A percentile compares a stretch with the other conserved stretches of the same genome.
These are phyloP conservation scores for Irpex sp. DNA, from an alignment of 1,284 basidiomycete species.

Conservation along the genomic window DNA sequence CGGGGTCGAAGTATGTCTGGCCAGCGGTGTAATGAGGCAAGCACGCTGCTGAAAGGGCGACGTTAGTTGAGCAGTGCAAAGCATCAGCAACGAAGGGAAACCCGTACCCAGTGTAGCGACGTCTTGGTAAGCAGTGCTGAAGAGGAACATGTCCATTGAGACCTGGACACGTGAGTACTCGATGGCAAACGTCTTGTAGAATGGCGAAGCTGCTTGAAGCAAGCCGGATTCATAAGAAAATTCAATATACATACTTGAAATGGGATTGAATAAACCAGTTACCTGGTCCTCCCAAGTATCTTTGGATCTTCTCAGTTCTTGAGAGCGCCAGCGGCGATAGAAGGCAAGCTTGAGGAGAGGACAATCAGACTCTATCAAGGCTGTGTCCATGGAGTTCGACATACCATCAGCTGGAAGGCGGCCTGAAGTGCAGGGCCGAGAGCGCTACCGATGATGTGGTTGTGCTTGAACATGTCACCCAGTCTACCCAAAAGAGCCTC, in stretches of 20 bases:
- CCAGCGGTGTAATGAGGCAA: slow-evolving; percentile 98
- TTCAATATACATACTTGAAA: not conserved
- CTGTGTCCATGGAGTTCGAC: slow-evolving; percentile 57
- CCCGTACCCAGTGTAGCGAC: slow-evolving; percentile 82
- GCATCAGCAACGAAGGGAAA: not conserved
- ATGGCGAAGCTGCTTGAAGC: slow-evolving; percentile 85
- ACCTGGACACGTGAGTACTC: slow-evolving; percentile 97
- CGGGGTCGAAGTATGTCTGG: slow-evolving; percentile 97
- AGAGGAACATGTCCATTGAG: slow-evolving; percentile 99
- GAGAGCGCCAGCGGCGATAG: slow-evolving; percentile 85
- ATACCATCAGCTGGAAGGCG: slow-evolving; percentile 90
- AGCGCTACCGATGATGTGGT: slow-evolving; percentile 87
- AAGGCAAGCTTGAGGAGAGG: slow-evolving; percentile 87
- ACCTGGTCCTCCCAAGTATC: slow-evolving; percentile 92
- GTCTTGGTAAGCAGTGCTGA: slow-evolving; percentile 91
- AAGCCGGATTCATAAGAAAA: slow-evolving; percentile 64
- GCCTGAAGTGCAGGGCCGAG: slow-evolving; percentile 96
- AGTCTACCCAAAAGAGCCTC: slow-evolving; percentile 82
- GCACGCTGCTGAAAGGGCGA: slow-evolving; percentile 57
- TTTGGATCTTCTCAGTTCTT: slow-evolving; percentile 98
- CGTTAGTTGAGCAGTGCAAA: not conserved
- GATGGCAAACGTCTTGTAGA: slow-evolving; percentile 99
- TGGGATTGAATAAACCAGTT: slow-evolving; percentile 24
- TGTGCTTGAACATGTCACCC: slow-evolving; percentile 96
- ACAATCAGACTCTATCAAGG: slow-evolving; percentile 96